These are phyloP conservation scores for Lepidium didymum DNA, from an alignment of 345 rosid genomes.

Conservation along the genomic window DNA sequence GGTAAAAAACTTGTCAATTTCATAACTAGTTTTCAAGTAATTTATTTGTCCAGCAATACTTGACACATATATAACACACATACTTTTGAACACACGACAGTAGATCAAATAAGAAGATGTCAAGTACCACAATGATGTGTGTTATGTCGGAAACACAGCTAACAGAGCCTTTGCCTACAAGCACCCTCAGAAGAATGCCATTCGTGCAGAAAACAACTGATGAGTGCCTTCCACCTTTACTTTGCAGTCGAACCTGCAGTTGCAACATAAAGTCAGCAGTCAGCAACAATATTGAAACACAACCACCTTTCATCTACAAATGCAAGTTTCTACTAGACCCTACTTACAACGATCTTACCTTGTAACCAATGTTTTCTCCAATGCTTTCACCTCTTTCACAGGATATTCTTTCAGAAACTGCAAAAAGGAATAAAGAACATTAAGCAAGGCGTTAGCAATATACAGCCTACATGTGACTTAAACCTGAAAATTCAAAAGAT, in stretches of 20 bases:
- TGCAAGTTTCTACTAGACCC: background rate
- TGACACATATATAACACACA: background rate
- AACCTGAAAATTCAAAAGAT: background rate
- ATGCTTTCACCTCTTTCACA: slow-evolving; percentile 74
- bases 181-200: slow-evolving; percentile 75
- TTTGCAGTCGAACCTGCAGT: slow-evolving; percentile 79
- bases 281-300: background rate
- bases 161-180: slow-evolving; percentile 51
- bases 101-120: background rate
- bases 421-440: slow-evolving; percentile 11
- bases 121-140: slow-evolving; percentile 88
- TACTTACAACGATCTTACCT: slow-evolving; percentile 41
- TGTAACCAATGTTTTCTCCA: slow-evolving; percentile 84
- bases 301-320: background rate
- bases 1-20: background rate
- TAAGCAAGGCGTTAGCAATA: background rate
- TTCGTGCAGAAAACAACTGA: slow-evolving; percentile 94
- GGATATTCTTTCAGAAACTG: slow-evolving; percentile 92
- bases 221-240: slow-evolving; percentile 79
- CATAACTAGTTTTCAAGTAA: background rate
- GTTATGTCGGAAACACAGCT: slow-evolving; percentile 56
- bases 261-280: slow-evolving; percentile 11
- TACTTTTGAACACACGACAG: background rate
- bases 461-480: background rate
- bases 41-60: background rate